A percentile compares a stretch with the other conserved stretches of the same genome.
Conservation (phyloP, 148 eudicot species). For the Rheum nobile region DNA sequence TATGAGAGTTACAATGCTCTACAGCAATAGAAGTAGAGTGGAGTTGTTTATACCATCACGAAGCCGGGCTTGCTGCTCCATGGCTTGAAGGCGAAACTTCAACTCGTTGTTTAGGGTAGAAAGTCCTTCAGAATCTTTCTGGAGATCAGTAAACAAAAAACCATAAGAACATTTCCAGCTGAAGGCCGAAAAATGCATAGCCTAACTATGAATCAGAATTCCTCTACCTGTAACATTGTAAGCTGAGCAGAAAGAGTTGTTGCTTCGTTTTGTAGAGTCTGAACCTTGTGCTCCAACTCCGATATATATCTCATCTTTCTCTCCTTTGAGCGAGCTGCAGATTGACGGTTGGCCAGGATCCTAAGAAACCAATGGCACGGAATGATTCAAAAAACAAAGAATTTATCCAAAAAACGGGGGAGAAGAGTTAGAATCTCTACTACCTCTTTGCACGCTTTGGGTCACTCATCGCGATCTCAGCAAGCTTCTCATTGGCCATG, state of each 20-base stretch:
- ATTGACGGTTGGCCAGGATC: slow-evolving; percentile 50
- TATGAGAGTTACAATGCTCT: too few species aligned
- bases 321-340: slow-evolving; percentile 46
- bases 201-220: background rate
- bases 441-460: slow-evolving; percentile 98
- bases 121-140: slow-evolving; percentile 23
- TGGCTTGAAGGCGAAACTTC: slow-evolving; percentile 90
- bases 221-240: slow-evolving; percentile 37
- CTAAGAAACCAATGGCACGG: slow-evolving; percentile 10
- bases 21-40: background rate
- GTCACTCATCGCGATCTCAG: slow-evolving; percentile 75
- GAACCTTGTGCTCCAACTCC: slow-evolving; percentile 45
- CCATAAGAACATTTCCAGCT: background rate
- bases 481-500: slow-evolving; percentile 87
- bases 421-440: background rate
- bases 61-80: slow-evolving; percentile 98
- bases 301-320: slow-evolving; percentile 33
- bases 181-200: background rate
- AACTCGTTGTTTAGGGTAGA: slow-evolving; percentile 56
- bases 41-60: slow-evolving; percentile 77
- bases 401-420: background rate
- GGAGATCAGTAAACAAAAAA: background rate
- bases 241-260: slow-evolving; percentile 34
- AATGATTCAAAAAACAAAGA: background rate
- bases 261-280: slow-evolving; percentile 33